Evolutionary conservation across 257 asterid species (phyloP).

Genomic region (Mentha longifolia): DNA sequence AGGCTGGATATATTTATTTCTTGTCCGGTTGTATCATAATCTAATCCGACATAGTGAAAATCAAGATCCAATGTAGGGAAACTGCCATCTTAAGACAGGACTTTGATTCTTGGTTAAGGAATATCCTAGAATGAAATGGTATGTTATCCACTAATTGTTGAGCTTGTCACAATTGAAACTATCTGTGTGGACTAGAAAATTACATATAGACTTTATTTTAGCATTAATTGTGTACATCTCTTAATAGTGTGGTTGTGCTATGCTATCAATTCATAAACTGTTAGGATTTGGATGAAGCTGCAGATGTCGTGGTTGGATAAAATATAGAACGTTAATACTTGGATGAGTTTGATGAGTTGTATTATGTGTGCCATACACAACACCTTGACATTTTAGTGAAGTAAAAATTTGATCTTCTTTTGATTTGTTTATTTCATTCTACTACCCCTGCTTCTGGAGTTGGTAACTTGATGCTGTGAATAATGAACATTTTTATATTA

Average conservation of each 20-base stretch:
- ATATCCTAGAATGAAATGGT: constrained; percentile 18
- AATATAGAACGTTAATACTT: neutral
- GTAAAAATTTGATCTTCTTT: neutral
- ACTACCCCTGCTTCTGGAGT: too few species aligned
- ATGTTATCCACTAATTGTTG: constrained; percentile 28
- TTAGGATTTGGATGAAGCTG: constrained; percentile 27
- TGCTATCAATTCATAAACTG: constrained; percentile 4
- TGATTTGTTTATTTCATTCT: neutral
- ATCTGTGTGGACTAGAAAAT: constrained; percentile 26
- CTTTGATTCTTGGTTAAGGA: neutral
- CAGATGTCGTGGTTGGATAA: constrained; percentile 10
- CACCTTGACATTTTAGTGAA: neutral
- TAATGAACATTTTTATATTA: too few species aligned
- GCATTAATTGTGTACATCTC: neutral
- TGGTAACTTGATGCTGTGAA: too few species aligned
- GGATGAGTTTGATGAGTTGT: neutral
- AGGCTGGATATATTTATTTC: neutral
- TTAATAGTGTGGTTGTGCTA: constrained; percentile 24
- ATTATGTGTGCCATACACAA: neutral
- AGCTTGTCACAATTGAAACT: constrained; percentile 20
- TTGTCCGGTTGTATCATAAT: neutral
- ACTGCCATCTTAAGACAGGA: neutral
- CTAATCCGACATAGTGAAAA: neutral
- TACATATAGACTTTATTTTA: neutral
- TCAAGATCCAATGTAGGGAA: neutral